Conservation (phyloP, 129 eudicot species). For the Flaveria ramosissima region DNA sequence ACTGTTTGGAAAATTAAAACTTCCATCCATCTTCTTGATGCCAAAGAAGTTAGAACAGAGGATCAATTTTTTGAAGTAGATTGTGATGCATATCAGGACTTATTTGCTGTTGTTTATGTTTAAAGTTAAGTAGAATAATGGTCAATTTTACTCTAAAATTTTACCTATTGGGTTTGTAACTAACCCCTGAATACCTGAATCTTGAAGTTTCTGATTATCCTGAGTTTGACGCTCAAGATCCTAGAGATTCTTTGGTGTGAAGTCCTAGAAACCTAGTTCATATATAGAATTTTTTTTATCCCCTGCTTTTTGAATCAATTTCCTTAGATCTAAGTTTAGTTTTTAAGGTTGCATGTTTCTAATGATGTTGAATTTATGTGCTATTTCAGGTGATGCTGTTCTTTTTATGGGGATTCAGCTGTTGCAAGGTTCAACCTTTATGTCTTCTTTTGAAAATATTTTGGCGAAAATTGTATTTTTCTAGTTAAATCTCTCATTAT, state of each 20-base stretch:
- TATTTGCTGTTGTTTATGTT: neutral
- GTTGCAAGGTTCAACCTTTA: constrained; percentile 70
- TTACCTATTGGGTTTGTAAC: neutral
- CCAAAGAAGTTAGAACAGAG: neutral
- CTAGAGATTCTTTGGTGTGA: constrained; percentile 1
- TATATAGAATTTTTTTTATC: neutral
- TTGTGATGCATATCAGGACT: neutral
- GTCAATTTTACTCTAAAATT: neutral
- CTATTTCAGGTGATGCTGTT: constrained; percentile 79
- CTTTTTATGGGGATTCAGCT: constrained; percentile 79
- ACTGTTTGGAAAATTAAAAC: neutral
- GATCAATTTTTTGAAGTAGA: neutral
- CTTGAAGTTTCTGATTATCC: neutral
- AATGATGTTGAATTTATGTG: constrained; percentile 21
- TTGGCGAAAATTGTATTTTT: constrained; percentile 7
- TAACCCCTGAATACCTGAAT: neutral
- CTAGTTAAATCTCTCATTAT: constrained; percentile 17
- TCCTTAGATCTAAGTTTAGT: constrained; percentile 11
- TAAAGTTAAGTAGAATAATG: neutral
- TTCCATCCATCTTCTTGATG: neutral
- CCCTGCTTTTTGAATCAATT: neutral
- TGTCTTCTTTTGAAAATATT: constrained; percentile 21
- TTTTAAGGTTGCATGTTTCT: constrained; percentile 2
- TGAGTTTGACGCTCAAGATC: constrained; percentile 5
- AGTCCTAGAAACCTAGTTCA: constrained; percentile 6